These are phyloP conservation scores for Ganoderma leucocontextum DNA, from an alignment of 1,284 basidiomycete species.

Conservation along the genomic window DNA sequence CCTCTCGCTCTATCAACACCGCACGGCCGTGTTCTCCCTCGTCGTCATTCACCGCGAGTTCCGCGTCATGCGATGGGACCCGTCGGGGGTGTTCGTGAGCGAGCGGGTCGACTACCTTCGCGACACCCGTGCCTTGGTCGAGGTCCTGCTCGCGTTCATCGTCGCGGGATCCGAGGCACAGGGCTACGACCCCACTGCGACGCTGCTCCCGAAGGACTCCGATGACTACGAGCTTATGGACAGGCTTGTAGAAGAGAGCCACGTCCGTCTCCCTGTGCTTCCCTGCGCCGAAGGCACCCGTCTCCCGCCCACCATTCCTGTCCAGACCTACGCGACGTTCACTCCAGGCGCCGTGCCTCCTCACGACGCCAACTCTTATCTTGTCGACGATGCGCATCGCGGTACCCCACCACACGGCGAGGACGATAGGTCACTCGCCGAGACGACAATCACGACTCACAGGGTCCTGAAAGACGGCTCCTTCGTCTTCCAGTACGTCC, in stretches of 20 bases:
- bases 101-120: conserved; percentile 10
- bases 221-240: conserved; percentile 8
- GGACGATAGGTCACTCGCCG: background rate
- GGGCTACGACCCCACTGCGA: conserved; percentile 8
- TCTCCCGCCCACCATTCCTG: background rate
- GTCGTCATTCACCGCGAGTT: background rate
- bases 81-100: conserved; percentile 5
- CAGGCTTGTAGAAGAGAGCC: background rate
- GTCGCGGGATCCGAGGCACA: conserved; percentile 1
- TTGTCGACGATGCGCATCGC: background rate
- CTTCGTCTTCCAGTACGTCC: conserved; percentile 8
- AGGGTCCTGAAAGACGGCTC: background rate
- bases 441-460: background rate
- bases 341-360: background rate
- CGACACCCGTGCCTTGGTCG: background rate
- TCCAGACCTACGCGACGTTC: too few relatives aligned
- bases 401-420: too few relatives aligned
- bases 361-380: background rate
- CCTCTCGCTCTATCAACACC: background rate
- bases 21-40: conserved; percentile 5
- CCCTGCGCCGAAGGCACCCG: background rate
- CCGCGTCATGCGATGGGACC: conserved; percentile 8
- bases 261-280: background rate
- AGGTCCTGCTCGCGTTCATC: conserved; percentile 1
- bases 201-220: background rate